These are phyloP conservation scores for Elsinoe necatrix DNA, from an alignment of 2,329 filamentous ascomycete species.

Conservation along the genomic window DNA sequence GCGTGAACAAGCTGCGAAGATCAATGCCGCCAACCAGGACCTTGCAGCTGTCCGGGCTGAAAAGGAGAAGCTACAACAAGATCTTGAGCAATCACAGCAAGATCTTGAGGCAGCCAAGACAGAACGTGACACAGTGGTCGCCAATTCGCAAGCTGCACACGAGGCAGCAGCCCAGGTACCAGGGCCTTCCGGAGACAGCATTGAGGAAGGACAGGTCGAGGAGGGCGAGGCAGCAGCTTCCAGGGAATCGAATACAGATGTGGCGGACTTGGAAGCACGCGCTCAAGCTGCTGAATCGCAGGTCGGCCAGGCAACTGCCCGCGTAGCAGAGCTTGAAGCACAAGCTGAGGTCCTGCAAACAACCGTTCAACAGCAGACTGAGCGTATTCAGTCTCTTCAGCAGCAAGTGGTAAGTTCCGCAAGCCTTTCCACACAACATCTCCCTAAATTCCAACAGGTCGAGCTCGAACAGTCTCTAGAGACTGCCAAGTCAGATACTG, in stretches of 20 bases:
- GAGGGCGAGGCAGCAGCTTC: conserved; percentile 27
- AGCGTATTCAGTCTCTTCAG: conserved; percentile 40
- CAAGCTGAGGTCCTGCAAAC: conserved; percentile 48
- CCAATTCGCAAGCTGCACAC: conserved; percentile 32
- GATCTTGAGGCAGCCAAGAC: conserved; percentile 37
- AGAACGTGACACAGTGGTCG: conserved; percentile 56
- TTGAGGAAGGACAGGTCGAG: conserved; percentile 21
- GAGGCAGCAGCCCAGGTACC: conserved; percentile 26
- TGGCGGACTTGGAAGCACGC: conserved; percentile 28
- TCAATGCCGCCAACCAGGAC: conserved; percentile 44
- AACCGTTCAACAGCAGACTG: conserved; percentile 46
- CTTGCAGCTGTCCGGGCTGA: conserved; percentile 47
- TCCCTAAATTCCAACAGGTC: conserved; percentile 2
- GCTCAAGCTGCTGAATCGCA: conserved; percentile 36
- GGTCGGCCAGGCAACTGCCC: conserved; percentile 32
- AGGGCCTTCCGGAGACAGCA: conserved; percentile 13
- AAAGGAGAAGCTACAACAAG: conserved; percentile 59
- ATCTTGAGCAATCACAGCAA: conserved; percentile 38
- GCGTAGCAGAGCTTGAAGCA: conserved; percentile 29
- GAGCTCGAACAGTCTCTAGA: conserved; percentile 17
- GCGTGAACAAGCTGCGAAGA: conserved; percentile 58
- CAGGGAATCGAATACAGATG: conserved; percentile 26
- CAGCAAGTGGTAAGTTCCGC: conserved; percentile 39
- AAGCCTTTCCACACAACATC: neutral
- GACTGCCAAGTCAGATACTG: conserved; percentile 19